Conservation (phyloP, 768 basidiomycete species). For the Suillus luteus region DNA sequence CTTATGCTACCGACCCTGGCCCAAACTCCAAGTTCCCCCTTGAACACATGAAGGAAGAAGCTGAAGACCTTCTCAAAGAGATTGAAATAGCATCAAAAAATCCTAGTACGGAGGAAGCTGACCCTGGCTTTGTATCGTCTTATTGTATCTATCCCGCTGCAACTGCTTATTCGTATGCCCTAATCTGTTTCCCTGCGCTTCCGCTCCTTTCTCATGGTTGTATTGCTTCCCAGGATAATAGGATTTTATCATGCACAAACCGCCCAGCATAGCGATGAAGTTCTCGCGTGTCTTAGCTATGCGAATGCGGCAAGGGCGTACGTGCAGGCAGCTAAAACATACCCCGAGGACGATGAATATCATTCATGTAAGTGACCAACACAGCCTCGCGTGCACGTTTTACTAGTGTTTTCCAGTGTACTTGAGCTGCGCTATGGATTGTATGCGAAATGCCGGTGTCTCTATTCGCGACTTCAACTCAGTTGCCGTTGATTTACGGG, state of each 20-base stretch:
- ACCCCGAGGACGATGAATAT: slow-evolving; percentile 22
- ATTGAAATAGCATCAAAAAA: not conserved
- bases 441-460: slow-evolving; percentile 1
- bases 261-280: not conserved
- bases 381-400: not conserved
- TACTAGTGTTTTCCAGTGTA: not conserved
- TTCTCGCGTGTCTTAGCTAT: not conserved
- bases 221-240: slow-evolving; percentile 5
- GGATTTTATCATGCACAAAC: slow-evolving; percentile 12
- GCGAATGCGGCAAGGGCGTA: slow-evolving; percentile 14
- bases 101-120: not conserved
- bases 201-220: not conserved
- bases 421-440: not conserved
- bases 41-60: slow-evolving; percentile 21
- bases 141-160: slow-evolving; percentile 21
- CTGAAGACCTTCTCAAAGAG: slow-evolving; percentile 21
- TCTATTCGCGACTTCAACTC: not conserved
- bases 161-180: slow-evolving; percentile 19
- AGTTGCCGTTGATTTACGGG: slow-evolving; percentile 3
- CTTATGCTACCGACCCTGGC: slow-evolving; percentile 3
- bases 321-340: slow-evolving; percentile 15
- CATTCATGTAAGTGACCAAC: slow-evolving; percentile 16
- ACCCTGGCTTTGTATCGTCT: slow-evolving; percentile 17
- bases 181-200: not conserved
- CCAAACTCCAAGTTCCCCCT: slow-evolving; percentile 16